These are phyloP conservation scores for Serendipita sp. DNA, from an alignment of 768 basidiomycete species.

Conservation along the genomic window DNA sequence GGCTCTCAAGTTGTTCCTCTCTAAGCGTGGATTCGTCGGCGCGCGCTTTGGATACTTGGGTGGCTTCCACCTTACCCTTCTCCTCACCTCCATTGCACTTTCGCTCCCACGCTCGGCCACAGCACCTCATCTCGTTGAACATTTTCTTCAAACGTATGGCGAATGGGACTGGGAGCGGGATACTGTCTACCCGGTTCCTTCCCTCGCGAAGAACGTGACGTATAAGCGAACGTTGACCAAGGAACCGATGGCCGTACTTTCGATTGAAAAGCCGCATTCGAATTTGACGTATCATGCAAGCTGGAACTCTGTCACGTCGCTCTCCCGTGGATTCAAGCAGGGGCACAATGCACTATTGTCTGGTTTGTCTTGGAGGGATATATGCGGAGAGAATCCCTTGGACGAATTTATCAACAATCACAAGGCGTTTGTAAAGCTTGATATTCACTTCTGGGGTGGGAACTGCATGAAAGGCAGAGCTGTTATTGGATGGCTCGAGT, in stretches of 20 bases:
- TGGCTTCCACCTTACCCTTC: slow-evolving; percentile 16
- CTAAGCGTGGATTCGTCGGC: slow-evolving; percentile 12
- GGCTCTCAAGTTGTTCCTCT: slow-evolving; percentile 12
- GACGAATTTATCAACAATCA: slow-evolving; percentile 10
- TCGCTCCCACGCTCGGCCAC: neutral
- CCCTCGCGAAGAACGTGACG: neutral
- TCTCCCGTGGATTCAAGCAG: slow-evolving; percentile 4
- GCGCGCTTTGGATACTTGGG: slow-evolving; percentile 16
- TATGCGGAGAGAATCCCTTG: slow-evolving; percentile 10
- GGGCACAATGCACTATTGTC: neutral
- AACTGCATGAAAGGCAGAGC: slow-evolving; percentile 13
- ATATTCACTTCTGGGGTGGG: slow-evolving; percentile 14
- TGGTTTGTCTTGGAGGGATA: slow-evolving; percentile 8
- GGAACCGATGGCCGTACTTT: slow-evolving; percentile 16
- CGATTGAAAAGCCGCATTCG: slow-evolving; percentile 12
- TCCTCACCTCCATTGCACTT: slow-evolving; percentile 12
- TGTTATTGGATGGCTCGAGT: slow-evolving; percentile 15
- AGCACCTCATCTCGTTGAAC: slow-evolving; percentile 12
- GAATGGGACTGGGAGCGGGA: slow-evolving; percentile 14
- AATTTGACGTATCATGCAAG: slow-evolving; percentile 14
- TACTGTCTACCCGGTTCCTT: slow-evolving; percentile 10
- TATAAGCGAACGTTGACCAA: slow-evolving; percentile 7
- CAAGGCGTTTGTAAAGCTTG: slow-evolving; percentile 14
- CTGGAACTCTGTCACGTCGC: neutral
- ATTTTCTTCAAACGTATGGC: slow-evolving; percentile 13